A percentile compares a stretch with the other conserved stretches of the same genome.
Conservation (phyloP, 495 filamentous ascomycete species). For the Chaetomidium leptoderma region DNA sequence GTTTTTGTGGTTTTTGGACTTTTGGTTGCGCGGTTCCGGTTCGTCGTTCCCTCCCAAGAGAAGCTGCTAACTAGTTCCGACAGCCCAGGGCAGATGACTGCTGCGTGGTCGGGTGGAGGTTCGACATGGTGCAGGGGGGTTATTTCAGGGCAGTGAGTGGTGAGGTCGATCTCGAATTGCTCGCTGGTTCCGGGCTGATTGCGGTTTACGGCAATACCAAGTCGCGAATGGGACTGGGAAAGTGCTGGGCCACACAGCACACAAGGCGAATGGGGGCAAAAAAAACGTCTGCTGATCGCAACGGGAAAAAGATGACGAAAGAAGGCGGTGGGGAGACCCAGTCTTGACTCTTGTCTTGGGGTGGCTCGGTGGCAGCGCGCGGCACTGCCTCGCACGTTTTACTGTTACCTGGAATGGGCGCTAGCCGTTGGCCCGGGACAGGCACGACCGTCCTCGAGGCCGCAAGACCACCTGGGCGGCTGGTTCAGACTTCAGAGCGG, state of each 20-base stretch:
- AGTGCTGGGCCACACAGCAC: conserved; percentile 6
- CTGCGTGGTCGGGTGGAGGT: conserved; percentile 20
- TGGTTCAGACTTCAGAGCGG: too few species aligned
- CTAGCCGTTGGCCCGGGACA: conserved; percentile 16
- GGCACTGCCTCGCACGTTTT: conserved; percentile 1
- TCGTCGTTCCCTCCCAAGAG: not conserved
- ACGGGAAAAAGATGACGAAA: conserved; percentile 16
- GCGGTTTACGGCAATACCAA: conserved; percentile 2
- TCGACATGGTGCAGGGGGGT: conserved; percentile 16
- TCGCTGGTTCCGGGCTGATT: conserved; percentile 5
- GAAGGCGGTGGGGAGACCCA: conserved; percentile 15
- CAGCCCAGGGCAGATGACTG: conserved; percentile 21
- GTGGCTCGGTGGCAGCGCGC: too few species aligned
- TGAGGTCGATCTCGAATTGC: conserved; percentile 3
- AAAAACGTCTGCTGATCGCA: conserved; percentile 22
- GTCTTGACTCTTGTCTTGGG: too few species aligned
- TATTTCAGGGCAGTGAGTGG: not conserved
- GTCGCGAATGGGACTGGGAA: not conserved
- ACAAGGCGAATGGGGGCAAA: conserved; percentile 10
- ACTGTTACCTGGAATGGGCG: not conserved
- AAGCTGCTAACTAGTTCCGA: conserved; percentile 18
- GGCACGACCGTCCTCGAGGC: conserved; percentile 13
- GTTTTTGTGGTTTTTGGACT: not conserved
- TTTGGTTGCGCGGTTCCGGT: not conserved
- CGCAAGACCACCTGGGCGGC: not conserved